Evolutionary conservation across 2,329 filamentous ascomycete species (phyloP), one percentile per base, ranked within the genome.

Genomic region (Eurotiales sp.): DNA sequence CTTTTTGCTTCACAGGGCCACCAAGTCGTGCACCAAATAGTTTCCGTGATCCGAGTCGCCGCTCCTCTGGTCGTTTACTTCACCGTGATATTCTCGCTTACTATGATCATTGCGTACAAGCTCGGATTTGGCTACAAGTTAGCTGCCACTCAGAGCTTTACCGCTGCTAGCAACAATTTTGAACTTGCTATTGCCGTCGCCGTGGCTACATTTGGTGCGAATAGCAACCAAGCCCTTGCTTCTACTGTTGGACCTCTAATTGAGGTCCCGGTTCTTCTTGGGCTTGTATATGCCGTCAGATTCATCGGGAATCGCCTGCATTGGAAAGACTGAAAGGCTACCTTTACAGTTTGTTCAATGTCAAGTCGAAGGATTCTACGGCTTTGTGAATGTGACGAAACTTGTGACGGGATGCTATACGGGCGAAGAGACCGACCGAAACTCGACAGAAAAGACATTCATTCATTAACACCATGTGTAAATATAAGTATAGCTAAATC

Each of bases 111-210:
- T 1, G 79, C 82, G 3, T 75, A 78, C 45, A 78, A 75, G n/a
- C 70, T 86, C n/a, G 86, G 88, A 0, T 90, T 90, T 52, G 83
- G 82, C 0, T 95, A 95, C 64, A 77, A 78, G 29, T 66, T 90
- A 1, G 79, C 80, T 1, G 77, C 80, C 11, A 92, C 89, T 1
- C 89, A 95, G 70, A 90, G 87, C 63, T 93, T 95, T 61, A 95
- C 88, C 0, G 91, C 89, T 0, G 87, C 88, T 1, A 95, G 90
- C 66, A 96, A 96, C 64, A 95, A 96, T 65, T 96, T 96, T 62
- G 90, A 96, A 73, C 73, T 96, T 21, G 89, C 90, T 0, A 95
- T 96, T 69, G 90, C 90, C 0, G 90, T 96, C 0, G 88, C 88
- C 0, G 84, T 95, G 2, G 86, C 90, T 0, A 86, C 86, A 0